Base-by-base conservation (phyloP, 139 green algal species). In the Volvox africanus region DNA sequence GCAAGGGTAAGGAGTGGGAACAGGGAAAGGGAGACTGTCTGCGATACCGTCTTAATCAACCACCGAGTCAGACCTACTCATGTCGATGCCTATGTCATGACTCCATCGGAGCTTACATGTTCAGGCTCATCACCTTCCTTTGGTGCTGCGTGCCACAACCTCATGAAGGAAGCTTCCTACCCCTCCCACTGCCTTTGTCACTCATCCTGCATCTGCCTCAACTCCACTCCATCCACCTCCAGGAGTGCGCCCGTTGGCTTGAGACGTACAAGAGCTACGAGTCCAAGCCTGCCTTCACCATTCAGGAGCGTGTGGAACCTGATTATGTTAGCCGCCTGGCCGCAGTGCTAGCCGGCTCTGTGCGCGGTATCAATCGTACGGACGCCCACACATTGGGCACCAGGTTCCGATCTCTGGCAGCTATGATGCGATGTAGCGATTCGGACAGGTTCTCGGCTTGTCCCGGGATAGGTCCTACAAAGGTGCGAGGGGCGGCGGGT, bases 201-300 rank as follows among this genome's bases (percentile, higher is more conserved):
- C n/a, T 55, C 44, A 55, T 55, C 5, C 44, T 55, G 65, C 24
- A 16, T 73, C 6, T 73, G 2, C 65, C 65, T 16, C 65, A 30
- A 28, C 30, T 35, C 75, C 75, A 24, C 75, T n/a, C 75, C 75
- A 55, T 81, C 36, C 44, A 55, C 28, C 20, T 1, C 30, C 93
- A 98, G 96, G 97, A 99, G 93, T 98, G 96, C 89, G 97, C 96
- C 0, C 91, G 97, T 5, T 99, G 99, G 92, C 90, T 99, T 55
- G 98, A 99, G 91, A 99, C 96, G 0, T 95, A 98, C 90, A 99
- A 99, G 93, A 94, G 69, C 20, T 99, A 98, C 90, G 98, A 99
- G 86, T 96, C 92, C 86, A 99, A 98, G 93, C 97, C 98, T 1
- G 96, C 97, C 17, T 95, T 97, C 14, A 76, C 86, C 68, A 98